Evolutionary conservation across 441 rosid species (phyloP).

Genomic region (Lepidium campestre): DNA sequence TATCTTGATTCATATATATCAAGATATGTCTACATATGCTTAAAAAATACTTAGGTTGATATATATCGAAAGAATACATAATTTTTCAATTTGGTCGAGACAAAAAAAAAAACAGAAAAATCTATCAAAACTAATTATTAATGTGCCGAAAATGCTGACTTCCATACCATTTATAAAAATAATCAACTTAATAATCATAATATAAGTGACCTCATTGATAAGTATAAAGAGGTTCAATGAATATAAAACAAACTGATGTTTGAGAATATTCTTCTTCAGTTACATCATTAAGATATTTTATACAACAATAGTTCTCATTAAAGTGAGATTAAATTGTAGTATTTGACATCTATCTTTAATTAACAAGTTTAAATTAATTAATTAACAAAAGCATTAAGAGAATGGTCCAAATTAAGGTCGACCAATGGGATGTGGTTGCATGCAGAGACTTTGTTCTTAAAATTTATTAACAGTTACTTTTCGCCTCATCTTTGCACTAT

Average conservation of each 20-base stretch:
- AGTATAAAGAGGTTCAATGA: slow-evolving; percentile 20
- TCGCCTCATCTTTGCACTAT: slow-evolving; percentile 21
- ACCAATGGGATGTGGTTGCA: slow-evolving; percentile 19
- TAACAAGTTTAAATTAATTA: background rate
- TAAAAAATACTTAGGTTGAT: background rate
- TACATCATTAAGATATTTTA: slow-evolving; percentile 17
- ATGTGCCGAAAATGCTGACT: slow-evolving; percentile 26
- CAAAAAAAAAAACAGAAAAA: background rate
- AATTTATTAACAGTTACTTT: slow-evolving; percentile 16
- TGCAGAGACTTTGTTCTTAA: slow-evolving; percentile 16
- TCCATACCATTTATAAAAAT: background rate
- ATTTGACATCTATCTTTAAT: slow-evolving; percentile 12
- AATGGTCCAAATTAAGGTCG: slow-evolving; percentile 24
- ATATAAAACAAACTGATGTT: slow-evolving; percentile 20
- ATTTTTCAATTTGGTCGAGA: background rate
- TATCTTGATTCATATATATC: background rate
- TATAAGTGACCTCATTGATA: slow-evolving; percentile 20
- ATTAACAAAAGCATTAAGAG: background rate
- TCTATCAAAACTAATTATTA: background rate
- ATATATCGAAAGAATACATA: background rate
- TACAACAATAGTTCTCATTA: background rate
- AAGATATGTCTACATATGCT: background rate
- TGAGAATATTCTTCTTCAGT: slow-evolving; percentile 22
- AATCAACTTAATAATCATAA: slow-evolving; percentile 11
- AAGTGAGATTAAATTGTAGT: slow-evolving; percentile 17